Evolutionary conservation across 345 rosid species (phyloP).

Genomic region (Populus euphratica): DNA sequence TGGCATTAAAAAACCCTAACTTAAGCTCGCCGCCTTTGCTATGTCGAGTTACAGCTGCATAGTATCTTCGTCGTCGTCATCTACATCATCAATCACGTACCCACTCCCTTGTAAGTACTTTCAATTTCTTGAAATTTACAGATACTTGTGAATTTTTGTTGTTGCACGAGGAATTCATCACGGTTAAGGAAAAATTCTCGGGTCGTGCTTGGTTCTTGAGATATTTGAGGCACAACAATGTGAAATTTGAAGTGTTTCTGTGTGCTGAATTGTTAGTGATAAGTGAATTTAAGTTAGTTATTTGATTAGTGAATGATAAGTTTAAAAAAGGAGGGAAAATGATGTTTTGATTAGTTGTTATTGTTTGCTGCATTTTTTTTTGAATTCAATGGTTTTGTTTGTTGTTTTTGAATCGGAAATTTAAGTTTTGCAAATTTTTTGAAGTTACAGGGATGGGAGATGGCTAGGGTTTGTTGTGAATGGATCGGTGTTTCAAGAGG

Average conservation of each 20-base stretch:
- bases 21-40: slow-evolving; percentile 45
- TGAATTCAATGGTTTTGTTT: background rate
- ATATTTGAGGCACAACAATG: background rate
- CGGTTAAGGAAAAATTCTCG: background rate
- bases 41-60: slow-evolving; percentile 10
- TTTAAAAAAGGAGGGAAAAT: background rate
- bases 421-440: slow-evolving; percentile 5
- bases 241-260: background rate
- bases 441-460: slow-evolving; percentile 17
- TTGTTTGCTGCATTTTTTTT: background rate
- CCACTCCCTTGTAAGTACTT: background rate
- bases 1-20: slow-evolving; percentile 47
- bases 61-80: background rate
- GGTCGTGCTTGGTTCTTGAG: background rate
- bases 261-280: background rate
- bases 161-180: background rate
- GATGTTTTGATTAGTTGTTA: background rate
- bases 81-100: background rate
- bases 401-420: slow-evolving; percentile 18
- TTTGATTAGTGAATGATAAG: background rate
- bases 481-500: background rate
- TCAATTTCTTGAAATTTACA: background rate
- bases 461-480: slow-evolving; percentile 5
- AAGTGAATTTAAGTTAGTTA: background rate
- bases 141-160: background rate